Percentiles rank a stretch among this genome's conserved stretches.
These are phyloP conservation scores for Arthrobotrys iridis DNA, from an alignment of 2,329 filamentous ascomycete genomes.

Conservation along the genomic window DNA sequence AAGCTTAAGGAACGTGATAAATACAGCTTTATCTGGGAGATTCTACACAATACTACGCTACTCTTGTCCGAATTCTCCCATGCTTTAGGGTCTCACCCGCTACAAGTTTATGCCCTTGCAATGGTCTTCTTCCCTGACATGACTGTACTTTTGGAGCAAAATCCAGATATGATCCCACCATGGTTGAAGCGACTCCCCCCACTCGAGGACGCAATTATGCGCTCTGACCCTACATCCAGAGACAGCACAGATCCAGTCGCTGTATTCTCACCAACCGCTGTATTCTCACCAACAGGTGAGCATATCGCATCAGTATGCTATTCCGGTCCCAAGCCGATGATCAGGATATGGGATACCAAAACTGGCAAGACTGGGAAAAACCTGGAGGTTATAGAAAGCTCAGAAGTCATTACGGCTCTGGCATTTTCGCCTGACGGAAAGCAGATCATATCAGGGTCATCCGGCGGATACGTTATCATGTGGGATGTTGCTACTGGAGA, in stretches of 20 bases:
- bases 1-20: too few relatives aligned
- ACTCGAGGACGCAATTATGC: too few relatives aligned
- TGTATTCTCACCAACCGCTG: neutral
- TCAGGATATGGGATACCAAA: conserved; percentile 79
- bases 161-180: conserved; percentile 44
- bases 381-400: too few relatives aligned
- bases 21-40: too few relatives aligned
- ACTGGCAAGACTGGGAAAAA: conserved; percentile 75
- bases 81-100: conserved; percentile 54
- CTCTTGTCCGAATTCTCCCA: conserved; percentile 30
- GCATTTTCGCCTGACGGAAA: conserved; percentile 12
- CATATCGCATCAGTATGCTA: neutral
- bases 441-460: neutral
- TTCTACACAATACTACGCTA: too few relatives aligned
- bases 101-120: conserved; percentile 55
- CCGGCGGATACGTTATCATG: conserved; percentile 41
- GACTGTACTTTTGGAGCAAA: conserved; percentile 51
- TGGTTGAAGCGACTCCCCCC: conserved; percentile 46
- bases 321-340: neutral
- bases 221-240: too few relatives aligned
- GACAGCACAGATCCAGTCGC: neutral
- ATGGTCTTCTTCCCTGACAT: conserved; percentile 54
- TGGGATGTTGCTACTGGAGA: conserved; percentile 30
- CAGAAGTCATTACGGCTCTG: conserved; percentile 61
- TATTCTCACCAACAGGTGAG: neutral